Evolutionary conservation across 768 basidiomycete species (phyloP).

Genomic region (Tylopilus subfusipes): DNA sequence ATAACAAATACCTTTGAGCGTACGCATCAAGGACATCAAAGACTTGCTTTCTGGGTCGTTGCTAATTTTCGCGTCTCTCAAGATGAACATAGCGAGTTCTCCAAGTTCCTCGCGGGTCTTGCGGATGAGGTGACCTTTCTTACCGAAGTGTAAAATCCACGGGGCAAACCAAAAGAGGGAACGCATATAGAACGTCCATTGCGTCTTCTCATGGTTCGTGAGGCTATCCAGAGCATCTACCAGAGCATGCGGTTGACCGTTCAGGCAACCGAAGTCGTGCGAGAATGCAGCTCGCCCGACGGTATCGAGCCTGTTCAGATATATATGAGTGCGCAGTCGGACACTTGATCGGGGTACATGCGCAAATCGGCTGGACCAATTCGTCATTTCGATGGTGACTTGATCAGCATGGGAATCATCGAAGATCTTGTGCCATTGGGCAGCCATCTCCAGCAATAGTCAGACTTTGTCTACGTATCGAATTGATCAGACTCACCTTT

Average conservation of each 20-base stretch:
- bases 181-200: conserved; percentile 60
- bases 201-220: conserved; percentile 57
- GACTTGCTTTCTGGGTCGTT: conserved; percentile 45
- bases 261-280: conserved; percentile 57
- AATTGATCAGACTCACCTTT: conserved; percentile 24
- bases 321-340: neutral
- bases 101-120: conserved; percentile 53
- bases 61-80: conserved; percentile 48
- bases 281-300: conserved; percentile 61
- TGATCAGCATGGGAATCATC: conserved; percentile 40
- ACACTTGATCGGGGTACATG: conserved; percentile 29
- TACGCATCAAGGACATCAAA: conserved; percentile 55
- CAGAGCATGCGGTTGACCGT: conserved; percentile 45
- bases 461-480: neutral
- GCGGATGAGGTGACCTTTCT: conserved; percentile 57
- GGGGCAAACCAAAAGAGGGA: conserved; percentile 62
- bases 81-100: conserved; percentile 47
- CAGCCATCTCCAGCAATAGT: conserved; percentile 35
- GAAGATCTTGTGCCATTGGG: conserved; percentile 46
- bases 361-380: conserved; percentile 63
- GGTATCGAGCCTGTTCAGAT: conserved; percentile 47
- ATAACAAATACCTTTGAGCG: neutral
- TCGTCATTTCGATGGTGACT: conserved; percentile 50
- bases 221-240: conserved; percentile 54
- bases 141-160: conserved; percentile 50